Evolutionary conservation across 2,329 filamentous ascomycete genomes (phyloP).

Genomic region (Stagonosporopsis chrysanthemi): DNA sequence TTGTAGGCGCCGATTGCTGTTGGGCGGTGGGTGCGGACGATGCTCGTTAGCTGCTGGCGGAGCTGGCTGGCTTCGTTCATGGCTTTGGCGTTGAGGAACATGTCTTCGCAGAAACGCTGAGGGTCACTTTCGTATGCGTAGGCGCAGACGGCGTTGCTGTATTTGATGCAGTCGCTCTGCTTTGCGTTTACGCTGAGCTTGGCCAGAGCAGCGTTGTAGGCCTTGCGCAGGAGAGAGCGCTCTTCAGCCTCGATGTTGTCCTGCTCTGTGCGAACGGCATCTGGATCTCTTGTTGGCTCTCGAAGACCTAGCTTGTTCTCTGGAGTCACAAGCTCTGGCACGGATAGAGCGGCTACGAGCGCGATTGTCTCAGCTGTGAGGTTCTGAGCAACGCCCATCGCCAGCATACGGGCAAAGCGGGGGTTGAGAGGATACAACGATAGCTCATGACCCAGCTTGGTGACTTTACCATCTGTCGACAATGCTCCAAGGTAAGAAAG

Average conservation of each 20-base stretch:
- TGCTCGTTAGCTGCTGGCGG: constrained; percentile 79
- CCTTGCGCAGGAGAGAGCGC: constrained; percentile 69
- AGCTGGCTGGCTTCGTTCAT: constrained; percentile 87
- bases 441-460: constrained; percentile 79
- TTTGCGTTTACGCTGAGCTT: constrained; percentile 80
- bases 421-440: constrained; percentile 90
- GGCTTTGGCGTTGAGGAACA: constrained; percentile 87
- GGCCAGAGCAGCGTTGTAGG: constrained; percentile 75
- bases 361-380: constrained; percentile 88
- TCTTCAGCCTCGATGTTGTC: constrained; percentile 76
- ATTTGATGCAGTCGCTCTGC: constrained; percentile 86
- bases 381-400: constrained; percentile 82
- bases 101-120: constrained; percentile 79
- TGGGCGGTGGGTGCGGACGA: constrained; percentile 78
- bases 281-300: constrained; percentile 55
- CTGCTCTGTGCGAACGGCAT: constrained; percentile 63
- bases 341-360: constrained; percentile 85
- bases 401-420: constrained; percentile 88
- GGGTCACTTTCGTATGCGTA: constrained; percentile 62
- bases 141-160: constrained; percentile 86
- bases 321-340: constrained; percentile 85
- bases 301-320: constrained; percentile 77
- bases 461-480: constrained; percentile 74
- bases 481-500: constrained; percentile 86
- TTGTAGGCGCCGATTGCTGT: constrained; percentile 49